A percentile compares a stretch with the other conserved stretches of the same genome.
Conservation (phyloP, 2,329 filamentous ascomycete genomes). For the Penicillium freii region DNA sequence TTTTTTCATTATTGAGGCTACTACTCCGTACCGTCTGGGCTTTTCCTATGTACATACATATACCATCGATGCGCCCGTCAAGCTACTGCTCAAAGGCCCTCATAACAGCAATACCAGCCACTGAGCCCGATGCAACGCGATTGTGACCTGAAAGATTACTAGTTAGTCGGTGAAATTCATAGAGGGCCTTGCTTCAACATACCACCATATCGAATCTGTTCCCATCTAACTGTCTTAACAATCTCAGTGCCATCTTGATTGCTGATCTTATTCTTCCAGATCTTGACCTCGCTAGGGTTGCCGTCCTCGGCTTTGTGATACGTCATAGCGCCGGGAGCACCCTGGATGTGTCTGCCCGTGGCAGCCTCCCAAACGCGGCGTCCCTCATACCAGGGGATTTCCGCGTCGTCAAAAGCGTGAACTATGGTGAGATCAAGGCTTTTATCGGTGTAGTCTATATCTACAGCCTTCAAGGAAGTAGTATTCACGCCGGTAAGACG, state of each 20-base stretch:
- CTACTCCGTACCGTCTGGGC: too few species aligned
- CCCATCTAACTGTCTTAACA: conserved; percentile 45
- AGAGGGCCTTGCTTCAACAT: conserved; percentile 17
- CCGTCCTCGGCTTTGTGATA: conserved; percentile 30
- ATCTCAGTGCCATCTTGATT: conserved; percentile 15
- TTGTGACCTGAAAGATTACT: conserved; percentile 38
- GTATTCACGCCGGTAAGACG: conserved; percentile 37
- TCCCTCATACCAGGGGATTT: conserved; percentile 68
- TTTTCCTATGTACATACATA: not conserved
- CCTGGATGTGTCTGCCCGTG: conserved; percentile 29
- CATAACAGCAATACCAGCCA: conserved; percentile 39
- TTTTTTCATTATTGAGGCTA: too few species aligned
- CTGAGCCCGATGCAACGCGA: conserved; percentile 41
- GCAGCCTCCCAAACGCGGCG: conserved; percentile 41
- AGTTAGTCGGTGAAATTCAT: not conserved
- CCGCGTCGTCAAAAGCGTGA: conserved; percentile 76
- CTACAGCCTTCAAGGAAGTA: conserved; percentile 45
- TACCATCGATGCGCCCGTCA: not conserved
- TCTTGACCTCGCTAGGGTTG: conserved; percentile 34
- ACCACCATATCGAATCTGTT: conserved; percentile 46
- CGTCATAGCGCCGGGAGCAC: conserved; percentile 29
- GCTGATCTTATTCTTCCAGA: conserved; percentile 37
- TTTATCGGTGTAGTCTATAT: conserved; percentile 52
- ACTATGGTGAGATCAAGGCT: conserved; percentile 67
- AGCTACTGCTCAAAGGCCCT: conserved; percentile 38